Base-by-base conservation (phyloP, 2,329 filamentous ascomycete species). In the Triangularia setosa region DNA sequence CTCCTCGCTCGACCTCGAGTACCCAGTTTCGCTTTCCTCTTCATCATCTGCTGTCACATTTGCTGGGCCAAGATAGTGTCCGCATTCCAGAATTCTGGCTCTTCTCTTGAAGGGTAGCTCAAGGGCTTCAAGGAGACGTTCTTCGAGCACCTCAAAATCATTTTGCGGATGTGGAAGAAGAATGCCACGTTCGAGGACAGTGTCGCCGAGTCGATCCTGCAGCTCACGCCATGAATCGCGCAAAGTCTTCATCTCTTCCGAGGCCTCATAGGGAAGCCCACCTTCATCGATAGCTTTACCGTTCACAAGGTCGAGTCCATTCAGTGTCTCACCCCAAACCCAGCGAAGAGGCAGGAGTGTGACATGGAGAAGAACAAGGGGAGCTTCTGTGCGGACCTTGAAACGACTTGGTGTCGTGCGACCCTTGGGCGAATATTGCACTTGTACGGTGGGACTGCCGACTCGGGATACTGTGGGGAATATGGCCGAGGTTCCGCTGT, bases 101-200 rank as follows among this genome's bases (percentile, higher is more conserved):
- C 86, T 79, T 1, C 84, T 80, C 16, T 80, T 80, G 28, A 88
- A 79, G 1, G 87, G 88, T 16, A 94, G 79, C 73, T 92, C 90
- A 55, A 93, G 77, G 1, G 89, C 87, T 75, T 93, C 90, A 2
- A 93, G 79, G 33, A 94, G 80, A 27, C 90, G 82, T 77, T 93
- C 91, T 76, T 94, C 90, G 0, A 95, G 82, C 63, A 92, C 78
- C 74, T 93, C 91, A 71, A 91, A 94, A 73, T 93, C 91, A 63
- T 89, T 89, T 69, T 91, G 86, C 1, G 91, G 91, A 73, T 95
- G 92, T 1, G 90, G 86, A 7, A 95, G 82, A 53, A 95, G 79
- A 33, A 95, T 83, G 2, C 90, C 91, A 23, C 91, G 84, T 72
- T 90, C 84, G 68, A 90, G 82, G 11, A 93, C 86, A 0, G 90